These are phyloP conservation scores for Cryoendolithus antarcticus DNA, from an alignment of 2,329 filamentous ascomycete genomes.

Conservation along the genomic window DNA sequence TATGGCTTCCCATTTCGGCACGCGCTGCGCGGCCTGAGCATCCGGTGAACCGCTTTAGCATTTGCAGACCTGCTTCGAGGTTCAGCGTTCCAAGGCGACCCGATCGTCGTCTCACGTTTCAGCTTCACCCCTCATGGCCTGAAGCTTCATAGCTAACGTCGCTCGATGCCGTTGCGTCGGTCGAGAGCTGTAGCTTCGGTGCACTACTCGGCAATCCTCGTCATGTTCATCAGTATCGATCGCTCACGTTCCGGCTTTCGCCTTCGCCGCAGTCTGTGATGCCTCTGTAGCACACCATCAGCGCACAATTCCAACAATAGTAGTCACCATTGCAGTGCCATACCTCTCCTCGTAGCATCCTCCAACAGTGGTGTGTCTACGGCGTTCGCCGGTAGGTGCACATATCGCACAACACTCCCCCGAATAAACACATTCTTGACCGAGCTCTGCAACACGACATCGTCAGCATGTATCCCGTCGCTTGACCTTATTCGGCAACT, in stretches of 20 bases:
- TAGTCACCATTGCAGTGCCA: background rate
- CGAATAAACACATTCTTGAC: conserved; percentile 96
- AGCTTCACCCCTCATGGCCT: no score
- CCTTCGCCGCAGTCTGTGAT: conserved; percentile 23
- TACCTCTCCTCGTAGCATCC: conserved; percentile 81
- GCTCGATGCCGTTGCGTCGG: no score
- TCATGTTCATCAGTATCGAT: no score
- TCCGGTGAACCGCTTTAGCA: no score
- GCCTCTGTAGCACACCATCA: conserved; percentile 13
- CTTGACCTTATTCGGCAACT: background rate
- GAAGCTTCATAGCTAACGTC: no score
- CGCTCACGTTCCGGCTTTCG: conserved; percentile 10
- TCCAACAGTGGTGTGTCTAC: conserved; percentile 81
- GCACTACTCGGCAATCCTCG: no score
- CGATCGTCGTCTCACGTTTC: no score
- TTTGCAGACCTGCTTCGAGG: no score
- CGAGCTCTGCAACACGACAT: conserved; percentile 41
- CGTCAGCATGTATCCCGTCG: conserved; percentile 3
- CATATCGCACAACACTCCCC: conserved; percentile 84
- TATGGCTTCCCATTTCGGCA: no score
- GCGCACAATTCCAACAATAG: background rate
- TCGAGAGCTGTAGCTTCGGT: no score
- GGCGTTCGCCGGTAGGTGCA: conserved; percentile 68
- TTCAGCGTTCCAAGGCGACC: no score
- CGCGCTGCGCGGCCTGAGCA: no score